Percentiles rank a stretch among this genome's conserved stretches.
Evolutionary conservation across 1,284 basidiomycete genomes (phyloP).

Genomic region (Ganoderma lingzhi): DNA sequence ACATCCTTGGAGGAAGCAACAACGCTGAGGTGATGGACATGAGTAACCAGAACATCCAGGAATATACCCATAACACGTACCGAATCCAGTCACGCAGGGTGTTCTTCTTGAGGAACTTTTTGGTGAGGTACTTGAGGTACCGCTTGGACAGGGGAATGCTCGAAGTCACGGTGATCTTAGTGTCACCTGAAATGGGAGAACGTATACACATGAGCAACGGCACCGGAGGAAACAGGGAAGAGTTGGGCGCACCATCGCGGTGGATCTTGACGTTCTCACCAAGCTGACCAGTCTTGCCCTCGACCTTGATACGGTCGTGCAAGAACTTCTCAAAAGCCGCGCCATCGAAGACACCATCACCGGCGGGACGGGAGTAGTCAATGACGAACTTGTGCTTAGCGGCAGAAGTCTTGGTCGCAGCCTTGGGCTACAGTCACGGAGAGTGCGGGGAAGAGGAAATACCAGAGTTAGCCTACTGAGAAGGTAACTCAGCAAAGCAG

Average conservation of each 20-base stretch:
- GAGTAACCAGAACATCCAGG: neutral
- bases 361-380: constrained; percentile 94
- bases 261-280: constrained; percentile 86
- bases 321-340: constrained; percentile 94
- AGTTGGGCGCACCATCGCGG: constrained; percentile 74
- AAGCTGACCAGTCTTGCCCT: constrained; percentile 82
- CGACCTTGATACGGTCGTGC: constrained; percentile 93
- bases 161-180: constrained; percentile 83
- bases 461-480: constrained; percentile 86
- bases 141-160: constrained; percentile 91
- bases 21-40: constrained; percentile 55
- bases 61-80: constrained; percentile 42
- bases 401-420: constrained; percentile 71
- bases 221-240: neutral
- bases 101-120: constrained; percentile 97
- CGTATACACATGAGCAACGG: constrained; percentile 5
- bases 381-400: constrained; percentile 92
- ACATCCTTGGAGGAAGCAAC: constrained; percentile 90
- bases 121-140: constrained; percentile 94
- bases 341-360: constrained; percentile 91
- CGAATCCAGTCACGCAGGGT: constrained; percentile 87
- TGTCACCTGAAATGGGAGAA: constrained; percentile 56
- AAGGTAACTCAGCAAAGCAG: constrained; percentile 91
- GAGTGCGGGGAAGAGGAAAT: constrained; percentile 42
- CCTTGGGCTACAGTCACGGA: constrained; percentile 65